Evolutionary conservation across 169 alveolate genomes (phyloP).

Genomic region (Neospora caninum): DNA sequence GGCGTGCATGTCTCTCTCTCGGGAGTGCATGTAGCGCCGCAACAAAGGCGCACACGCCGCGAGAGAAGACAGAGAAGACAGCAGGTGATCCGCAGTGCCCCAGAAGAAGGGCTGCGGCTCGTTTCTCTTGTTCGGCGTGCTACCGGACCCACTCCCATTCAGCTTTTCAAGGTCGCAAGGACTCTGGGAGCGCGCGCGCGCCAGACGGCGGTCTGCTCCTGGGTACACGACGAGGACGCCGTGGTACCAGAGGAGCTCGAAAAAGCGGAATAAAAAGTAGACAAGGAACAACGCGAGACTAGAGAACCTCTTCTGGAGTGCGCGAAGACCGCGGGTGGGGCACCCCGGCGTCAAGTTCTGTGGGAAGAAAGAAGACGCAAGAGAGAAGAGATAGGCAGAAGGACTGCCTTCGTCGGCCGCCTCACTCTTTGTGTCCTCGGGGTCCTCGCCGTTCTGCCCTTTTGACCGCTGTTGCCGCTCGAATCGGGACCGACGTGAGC

Average conservation of each 20-base stretch:
- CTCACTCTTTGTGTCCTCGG: not conserved
- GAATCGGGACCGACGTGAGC: not conserved
- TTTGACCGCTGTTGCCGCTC: not conserved
- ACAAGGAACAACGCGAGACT: not conserved
- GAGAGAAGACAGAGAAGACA: not conserved
- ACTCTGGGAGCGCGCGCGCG: not conserved
- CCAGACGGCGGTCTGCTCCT: constrained; percentile 39
- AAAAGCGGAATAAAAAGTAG: constrained; percentile 37
- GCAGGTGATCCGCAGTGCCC: not conserved
- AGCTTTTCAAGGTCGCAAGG: not conserved
- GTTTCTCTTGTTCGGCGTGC: not conserved
- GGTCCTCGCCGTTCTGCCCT: not conserved
- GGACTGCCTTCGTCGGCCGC: constrained; percentile 31
- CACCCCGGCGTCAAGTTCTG: too few species aligned
- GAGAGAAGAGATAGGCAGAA: constrained; percentile 31
- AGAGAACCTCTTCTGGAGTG: not conserved
- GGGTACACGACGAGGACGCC: constrained; percentile 40
- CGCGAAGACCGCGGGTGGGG: not conserved
- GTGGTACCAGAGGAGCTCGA: constrained; percentile 32
- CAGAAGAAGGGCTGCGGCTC: not conserved
- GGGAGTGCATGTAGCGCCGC: not conserved
- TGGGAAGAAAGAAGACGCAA: too few species aligned
- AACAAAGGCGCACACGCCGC: not conserved
- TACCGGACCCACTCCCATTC: not conserved
- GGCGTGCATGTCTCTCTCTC: not conserved